Evolutionary conservation across 2,329 filamentous ascomycete species (phyloP).

Genomic region (Coleophoma eucalyptorum): DNA sequence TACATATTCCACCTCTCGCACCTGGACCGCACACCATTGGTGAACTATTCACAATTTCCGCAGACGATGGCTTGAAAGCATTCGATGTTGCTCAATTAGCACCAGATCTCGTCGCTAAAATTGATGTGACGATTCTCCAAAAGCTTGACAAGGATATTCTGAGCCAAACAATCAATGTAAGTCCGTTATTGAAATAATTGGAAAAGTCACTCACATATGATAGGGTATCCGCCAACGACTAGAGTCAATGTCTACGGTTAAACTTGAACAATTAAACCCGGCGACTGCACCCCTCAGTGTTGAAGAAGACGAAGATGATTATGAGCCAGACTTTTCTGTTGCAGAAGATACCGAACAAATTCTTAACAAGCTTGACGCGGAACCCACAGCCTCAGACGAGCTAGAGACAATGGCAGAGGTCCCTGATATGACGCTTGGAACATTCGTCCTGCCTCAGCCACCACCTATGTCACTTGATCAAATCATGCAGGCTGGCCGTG

Average conservation of each 20-base stretch:
- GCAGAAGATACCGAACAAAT: conserved; percentile 76
- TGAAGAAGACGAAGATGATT: conserved; percentile 83
- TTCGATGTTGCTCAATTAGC: conserved; percentile 85
- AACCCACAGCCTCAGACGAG: conserved; percentile 43
- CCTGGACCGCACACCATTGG: conserved; percentile 75
- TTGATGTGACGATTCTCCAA: conserved; percentile 75
- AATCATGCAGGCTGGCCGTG: conserved; percentile 69
- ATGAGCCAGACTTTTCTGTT: conserved; percentile 77
- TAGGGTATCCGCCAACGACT: conserved; percentile 49
- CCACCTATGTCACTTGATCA: conserved; percentile 69
- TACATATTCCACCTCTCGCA: conserved; percentile 66
- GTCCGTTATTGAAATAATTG: conserved; percentile 21
- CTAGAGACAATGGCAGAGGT: conserved; percentile 40
- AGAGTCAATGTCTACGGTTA: conserved; percentile 24
- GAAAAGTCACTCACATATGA: conserved; percentile 9
- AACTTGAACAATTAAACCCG: conserved; percentile 40
- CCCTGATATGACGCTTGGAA: conserved; percentile 52
- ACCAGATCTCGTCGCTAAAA: conserved; percentile 69
- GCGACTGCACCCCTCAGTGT: conserved; percentile 60
- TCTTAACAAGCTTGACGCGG: conserved; percentile 70
- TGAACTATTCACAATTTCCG: conserved; percentile 82
- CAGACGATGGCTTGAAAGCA: conserved; percentile 66
- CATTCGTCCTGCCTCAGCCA: conserved; percentile 77
- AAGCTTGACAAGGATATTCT: conserved; percentile 67
- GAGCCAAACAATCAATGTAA: conserved; percentile 69